A percentile compares a stretch with the other conserved stretches of the same genome.
Evolutionary conservation across 768 basidiomycete genomes (phyloP).

Genomic region (Suillus bovinus): DNA sequence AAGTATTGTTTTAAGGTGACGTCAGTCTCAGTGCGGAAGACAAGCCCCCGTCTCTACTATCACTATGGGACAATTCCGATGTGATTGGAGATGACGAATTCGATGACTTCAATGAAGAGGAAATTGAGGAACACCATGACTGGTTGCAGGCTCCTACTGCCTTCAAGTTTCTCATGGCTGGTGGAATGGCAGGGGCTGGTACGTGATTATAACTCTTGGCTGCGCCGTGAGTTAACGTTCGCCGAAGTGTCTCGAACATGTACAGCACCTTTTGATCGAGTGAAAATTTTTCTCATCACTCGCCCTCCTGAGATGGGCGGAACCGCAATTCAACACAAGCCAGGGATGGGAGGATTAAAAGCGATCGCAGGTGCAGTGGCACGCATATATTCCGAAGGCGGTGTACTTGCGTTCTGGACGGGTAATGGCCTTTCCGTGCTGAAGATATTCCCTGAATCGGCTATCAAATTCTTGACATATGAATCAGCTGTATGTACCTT

Average conservation of each 20-base stretch:
- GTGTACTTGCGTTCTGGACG: constrained; percentile 94
- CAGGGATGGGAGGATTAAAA: constrained; percentile 53
- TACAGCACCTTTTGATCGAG: constrained; percentile 95
- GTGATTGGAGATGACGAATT: constrained; percentile 38
- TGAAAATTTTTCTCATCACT: constrained; percentile 96
- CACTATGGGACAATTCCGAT: constrained; percentile 18
- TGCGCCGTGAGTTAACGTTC: not conserved
- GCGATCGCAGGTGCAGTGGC: constrained; percentile 71
- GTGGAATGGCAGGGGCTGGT: constrained; percentile 95
- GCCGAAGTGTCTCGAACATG: constrained; percentile 86
- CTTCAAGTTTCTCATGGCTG: constrained; percentile 88
- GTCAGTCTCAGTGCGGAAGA: constrained; percentile 79
- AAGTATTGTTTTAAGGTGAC: constrained; percentile 55
- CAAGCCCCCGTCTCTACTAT: constrained; percentile 44
- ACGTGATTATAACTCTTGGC: constrained; percentile 26
- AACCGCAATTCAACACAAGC: constrained; percentile 42
- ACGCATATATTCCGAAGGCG: constrained; percentile 88
- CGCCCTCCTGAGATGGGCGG: constrained; percentile 74
- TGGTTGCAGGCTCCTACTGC: constrained; percentile 72
- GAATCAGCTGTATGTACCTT: constrained; percentile 77
- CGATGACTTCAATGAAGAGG: constrained; percentile 51
- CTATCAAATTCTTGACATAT: constrained; percentile 97
- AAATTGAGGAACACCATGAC: constrained; percentile 59
- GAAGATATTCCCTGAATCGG: constrained; percentile 98
- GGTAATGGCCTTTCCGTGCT: constrained; percentile 91